phyloP scores from a whole-genome alignment of 1,284 basidiomycete genomes.

The Tilletia caries region DNA sequence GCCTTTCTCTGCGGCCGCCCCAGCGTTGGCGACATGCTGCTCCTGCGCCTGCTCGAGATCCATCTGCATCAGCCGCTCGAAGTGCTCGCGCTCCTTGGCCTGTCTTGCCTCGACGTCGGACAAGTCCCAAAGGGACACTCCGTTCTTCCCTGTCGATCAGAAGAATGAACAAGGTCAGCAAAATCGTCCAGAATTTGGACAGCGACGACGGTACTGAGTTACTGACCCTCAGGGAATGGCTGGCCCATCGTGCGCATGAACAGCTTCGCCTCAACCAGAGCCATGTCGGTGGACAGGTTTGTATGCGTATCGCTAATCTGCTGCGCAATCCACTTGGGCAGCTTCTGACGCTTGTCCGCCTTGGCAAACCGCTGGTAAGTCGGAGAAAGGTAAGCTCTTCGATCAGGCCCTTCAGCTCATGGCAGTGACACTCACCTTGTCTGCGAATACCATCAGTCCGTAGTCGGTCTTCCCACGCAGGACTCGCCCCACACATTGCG shows the following conservation, averaged over 20 bases:
- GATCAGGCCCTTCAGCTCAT: not conserved
- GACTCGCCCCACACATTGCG: constrained; percentile 97
- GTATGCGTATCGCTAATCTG: constrained; percentile 90
- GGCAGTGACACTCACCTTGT: constrained; percentile 59
- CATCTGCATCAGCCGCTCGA: constrained; percentile 41
- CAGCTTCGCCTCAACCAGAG: constrained; percentile 85
- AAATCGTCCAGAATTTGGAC: not conserved
- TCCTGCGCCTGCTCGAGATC: constrained; percentile 16
- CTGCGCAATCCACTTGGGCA: constrained; percentile 98
- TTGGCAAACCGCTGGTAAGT: constrained; percentile 84
- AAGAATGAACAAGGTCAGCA: not conserved
- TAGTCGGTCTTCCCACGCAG: constrained; percentile 98
- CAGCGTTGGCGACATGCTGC: not conserved
- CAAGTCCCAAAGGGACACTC: constrained; percentile 88
- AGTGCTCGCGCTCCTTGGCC: constrained; percentile 65
- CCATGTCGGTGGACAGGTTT: constrained; percentile 98
- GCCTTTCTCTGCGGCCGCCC: constrained; percentile 14
- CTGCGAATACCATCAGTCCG: constrained; percentile 98
- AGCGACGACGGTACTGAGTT: not conserved
- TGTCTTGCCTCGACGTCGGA: constrained; percentile 78
- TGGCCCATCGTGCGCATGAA: constrained; percentile 98
- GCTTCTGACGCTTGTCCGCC: constrained; percentile 91
- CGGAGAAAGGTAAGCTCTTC: no score
- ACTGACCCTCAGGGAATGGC: constrained; percentile 82
- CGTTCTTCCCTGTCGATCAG: constrained; percentile 66